Evolutionary conservation across 2,329 filamentous ascomycete species (phyloP), one percentile per base, ranked within the genome.

Genomic region (Drechslerella coelobrocha): DNA sequence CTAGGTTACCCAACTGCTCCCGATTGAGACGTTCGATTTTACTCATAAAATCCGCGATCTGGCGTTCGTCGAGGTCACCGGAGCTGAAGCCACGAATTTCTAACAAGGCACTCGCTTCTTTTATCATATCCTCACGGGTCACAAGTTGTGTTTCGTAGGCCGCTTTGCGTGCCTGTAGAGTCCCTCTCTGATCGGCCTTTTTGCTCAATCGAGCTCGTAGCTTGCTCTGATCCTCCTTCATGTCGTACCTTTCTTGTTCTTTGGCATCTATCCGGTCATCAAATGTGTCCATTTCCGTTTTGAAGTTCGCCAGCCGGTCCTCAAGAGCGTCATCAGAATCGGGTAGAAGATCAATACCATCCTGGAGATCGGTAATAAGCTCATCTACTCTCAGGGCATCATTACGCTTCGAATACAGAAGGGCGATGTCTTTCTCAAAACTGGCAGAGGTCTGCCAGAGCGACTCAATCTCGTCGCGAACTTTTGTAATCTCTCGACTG

Each of bases 131-230:
- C 75, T 88, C 84, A 39, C 93, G 89, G 47, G 85, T 82, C 74
- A 86, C 82, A 2, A 96, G 78, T 73, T 97, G 90, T 2, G 89
- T 86, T 77, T 97, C 91, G 77, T 94, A 91, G 75, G 89, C 90
- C 72, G 90, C 88, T 80, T 93, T 92, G 77, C 96, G 89, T 1
- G 92, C 93, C 78, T 94, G 86, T 74, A 89, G 87, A 74, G 88
- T 90, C 45, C 93, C 93, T 75, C 86, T 84, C 74, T 92, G 88
- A 0, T 72, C 52, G 1, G 68, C 54, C 26, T 61, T 66, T n/a
- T 48, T 57, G 39, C 26, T 52, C 24, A 72, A 31, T 34, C 56
- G 52, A 1, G 21, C 34, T n/a, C 66, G 52, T n/a, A 63, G 7
- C 21, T 26, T 47, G n/a, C 48, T 29, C 19, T 71, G 66, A 14